Evolutionary conservation across 208 protist species (phyloP).

Genomic region (Wallacemonas sp.): DNA sequence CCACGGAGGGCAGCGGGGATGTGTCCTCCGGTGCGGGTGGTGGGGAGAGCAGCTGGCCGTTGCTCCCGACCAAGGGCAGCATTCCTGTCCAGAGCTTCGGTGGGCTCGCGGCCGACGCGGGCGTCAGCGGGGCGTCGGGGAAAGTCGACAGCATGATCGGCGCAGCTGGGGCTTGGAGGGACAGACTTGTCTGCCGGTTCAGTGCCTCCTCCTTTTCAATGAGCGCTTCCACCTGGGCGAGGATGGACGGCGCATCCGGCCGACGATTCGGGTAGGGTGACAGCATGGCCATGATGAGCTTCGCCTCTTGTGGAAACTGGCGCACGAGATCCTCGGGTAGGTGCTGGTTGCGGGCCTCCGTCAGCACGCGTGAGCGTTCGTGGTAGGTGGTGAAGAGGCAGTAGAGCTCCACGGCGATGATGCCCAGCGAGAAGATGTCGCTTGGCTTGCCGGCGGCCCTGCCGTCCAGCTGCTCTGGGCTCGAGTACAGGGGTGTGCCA

Average conservation of each 20-base stretch:
- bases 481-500: slow-evolving; percentile 79
- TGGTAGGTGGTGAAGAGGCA: slow-evolving; percentile 72
- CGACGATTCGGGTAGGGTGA: slow-evolving; percentile 11
- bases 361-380: slow-evolving; percentile 68
- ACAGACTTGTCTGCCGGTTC: neutral
- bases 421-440: slow-evolving; percentile 80
- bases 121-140: neutral
- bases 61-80: neutral
- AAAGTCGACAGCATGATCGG: neutral
- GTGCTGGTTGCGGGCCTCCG: slow-evolving; percentile 44
- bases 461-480: slow-evolving; percentile 74
- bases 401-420: slow-evolving; percentile 84
- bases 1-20: neutral
- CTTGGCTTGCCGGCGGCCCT: slow-evolving; percentile 43
- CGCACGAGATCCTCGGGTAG: slow-evolving; percentile 37
- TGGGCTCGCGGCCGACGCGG: neutral
- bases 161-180: neutral
- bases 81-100: neutral
- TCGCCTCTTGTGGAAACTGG: slow-evolving; percentile 50
- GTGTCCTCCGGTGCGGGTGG: neutral
- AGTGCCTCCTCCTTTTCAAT: slow-evolving; percentile 12
- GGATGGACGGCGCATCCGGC: slow-evolving; percentile 31
- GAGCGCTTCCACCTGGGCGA: slow-evolving; percentile 18
- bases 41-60: neutral
- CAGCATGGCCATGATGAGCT: slow-evolving; percentile 57